Base-by-base conservation (phyloP, 139 green algal genomes). In the Chlorella ohadii region DNA sequence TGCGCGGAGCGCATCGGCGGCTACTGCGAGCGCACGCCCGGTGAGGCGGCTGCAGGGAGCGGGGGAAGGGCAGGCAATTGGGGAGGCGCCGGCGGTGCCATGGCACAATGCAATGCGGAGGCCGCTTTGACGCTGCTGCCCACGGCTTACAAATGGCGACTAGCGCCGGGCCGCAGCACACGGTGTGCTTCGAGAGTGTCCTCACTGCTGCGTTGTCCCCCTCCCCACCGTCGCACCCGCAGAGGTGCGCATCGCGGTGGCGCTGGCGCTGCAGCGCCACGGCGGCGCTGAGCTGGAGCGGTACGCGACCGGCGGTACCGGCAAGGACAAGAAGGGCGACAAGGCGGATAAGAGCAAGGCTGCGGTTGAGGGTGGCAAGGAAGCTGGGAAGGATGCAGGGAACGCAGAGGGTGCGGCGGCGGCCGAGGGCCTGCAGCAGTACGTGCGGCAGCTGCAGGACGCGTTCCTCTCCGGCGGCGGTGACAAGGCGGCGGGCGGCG, bases 261-360 rank as follows among this genome's bases (percentile, higher is more conserved):
- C 84, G 22, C 83, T 90, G 28, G 86, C 89, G 41, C 82, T 94
- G 61, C 85, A 93, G 84, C 76, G 87, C 13, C 74, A 89, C 22
- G 85, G 87, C 27, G 87, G 88, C 19, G 67, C 70, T 4, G 74
- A 57, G 36, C 85, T 88, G 20, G 86, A 88, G 67, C 72, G 71
- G 22, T 74, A 34, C 9, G 56, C 34, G 11, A 25, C 28, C n/a
- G 59, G 34, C 22, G 78, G 25, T 44, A 34, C 19, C 31, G 17
- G 12, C 28, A 51, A 44, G 72, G 51, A 27, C 38, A 57, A 85
- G 71, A 33, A n/a, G 39, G 1, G 0, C 25, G 25, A 25, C 70
- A 73, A 72, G 25, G 41, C 31, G 7, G 68, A 17, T 4, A 28
- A 51, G 56, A 0, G 56, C 34, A 31, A 27, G 36, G 57, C 77